Conservation (phyloP, 192 early-diverging fungal species). For the Gamsiella multidivaricata region DNA sequence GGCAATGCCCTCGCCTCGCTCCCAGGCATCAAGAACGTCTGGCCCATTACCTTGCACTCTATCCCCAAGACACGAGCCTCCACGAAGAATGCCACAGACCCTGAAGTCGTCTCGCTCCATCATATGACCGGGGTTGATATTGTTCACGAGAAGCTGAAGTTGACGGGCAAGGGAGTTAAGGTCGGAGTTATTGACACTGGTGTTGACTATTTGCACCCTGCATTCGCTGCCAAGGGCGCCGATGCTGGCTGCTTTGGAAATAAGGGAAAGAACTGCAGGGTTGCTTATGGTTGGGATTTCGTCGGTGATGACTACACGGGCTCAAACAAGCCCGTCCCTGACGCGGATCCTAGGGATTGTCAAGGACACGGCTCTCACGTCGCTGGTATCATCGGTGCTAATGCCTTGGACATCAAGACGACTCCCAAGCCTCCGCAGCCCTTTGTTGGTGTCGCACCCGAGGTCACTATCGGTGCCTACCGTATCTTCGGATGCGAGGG, state of each 20-base stretch:
- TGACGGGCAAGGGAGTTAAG: conserved; percentile 55
- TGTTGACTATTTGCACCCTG: conserved; percentile 69
- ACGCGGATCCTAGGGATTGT: conserved; percentile 67
- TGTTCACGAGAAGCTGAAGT: conserved; percentile 41
- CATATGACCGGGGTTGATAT: conserved; percentile 57
- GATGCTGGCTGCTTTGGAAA: conserved; percentile 66
- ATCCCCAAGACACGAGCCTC: neutral
- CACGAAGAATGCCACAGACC: conserved; percentile 4
- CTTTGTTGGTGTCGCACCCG: conserved; percentile 87
- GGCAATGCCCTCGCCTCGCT: conserved; percentile 27
- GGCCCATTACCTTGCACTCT: conserved; percentile 55
- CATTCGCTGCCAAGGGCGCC: conserved; percentile 58
- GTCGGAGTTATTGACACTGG: conserved; percentile 71
- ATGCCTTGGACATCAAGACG: conserved; percentile 56
- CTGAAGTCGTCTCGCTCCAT: conserved; percentile 38
- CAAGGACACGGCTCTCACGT: conserved; percentile 74
- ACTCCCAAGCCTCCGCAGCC: conserved; percentile 24
- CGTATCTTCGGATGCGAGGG: conserved; percentile 85
- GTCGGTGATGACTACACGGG: conserved; percentile 59
- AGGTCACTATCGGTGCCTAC: conserved; percentile 79
- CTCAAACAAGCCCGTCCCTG: conserved; percentile 51
- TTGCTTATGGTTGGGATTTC: conserved; percentile 71
- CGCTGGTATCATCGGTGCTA: conserved; percentile 78
- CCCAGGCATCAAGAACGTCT: conserved; percentile 51
- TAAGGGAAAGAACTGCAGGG: conserved; percentile 62